Evolutionary conservation across 768 basidiomycete species (phyloP).

Genomic region (Rhodotorula toruloides): DNA sequence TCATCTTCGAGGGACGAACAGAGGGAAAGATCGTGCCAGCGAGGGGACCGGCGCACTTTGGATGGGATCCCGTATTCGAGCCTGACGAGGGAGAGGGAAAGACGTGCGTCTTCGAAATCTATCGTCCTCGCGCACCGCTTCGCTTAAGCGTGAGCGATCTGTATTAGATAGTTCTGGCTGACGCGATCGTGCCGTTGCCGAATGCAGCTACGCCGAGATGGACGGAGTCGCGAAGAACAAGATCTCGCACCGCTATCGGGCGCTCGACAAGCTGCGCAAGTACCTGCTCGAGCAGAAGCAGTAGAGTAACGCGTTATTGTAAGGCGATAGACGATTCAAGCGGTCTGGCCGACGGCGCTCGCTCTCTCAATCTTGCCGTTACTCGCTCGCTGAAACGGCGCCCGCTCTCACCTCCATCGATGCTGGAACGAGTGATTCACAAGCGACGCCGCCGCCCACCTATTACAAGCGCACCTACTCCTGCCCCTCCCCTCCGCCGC

Average conservation of each 20-base stretch:
- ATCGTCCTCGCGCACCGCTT: not conserved
- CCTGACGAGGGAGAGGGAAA: conserved; percentile 61
- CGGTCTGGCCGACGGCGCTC: too few species aligned
- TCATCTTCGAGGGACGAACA: conserved; percentile 80
- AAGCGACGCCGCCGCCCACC: too few species aligned
- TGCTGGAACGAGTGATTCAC: too few species aligned
- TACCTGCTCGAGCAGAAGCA: conserved; percentile 47
- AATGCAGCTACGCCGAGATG: conserved; percentile 66
- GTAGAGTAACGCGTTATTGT: not conserved
- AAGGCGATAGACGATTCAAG: not conserved
- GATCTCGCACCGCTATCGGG: conserved; percentile 63
- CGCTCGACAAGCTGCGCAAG: conserved; percentile 61
- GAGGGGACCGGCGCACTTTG: conserved; percentile 70
- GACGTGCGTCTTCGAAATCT: conserved; percentile 69
- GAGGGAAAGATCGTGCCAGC: conserved; percentile 84
- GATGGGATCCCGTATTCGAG: conserved; percentile 87
- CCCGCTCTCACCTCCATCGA: too few species aligned
- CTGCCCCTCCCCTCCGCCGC: too few species aligned
- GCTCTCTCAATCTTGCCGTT: too few species aligned
- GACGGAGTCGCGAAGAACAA: conserved; percentile 58
- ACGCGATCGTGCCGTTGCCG: not conserved
- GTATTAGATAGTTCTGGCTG: too few species aligned
- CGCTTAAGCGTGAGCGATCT: not conserved
- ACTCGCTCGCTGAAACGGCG: too few species aligned
- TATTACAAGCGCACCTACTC: too few species aligned